These are phyloP conservation scores for Microdochium trichocladiopsis DNA, from an alignment of 2,329 filamentous ascomycete genomes.

Conservation along the genomic window DNA sequence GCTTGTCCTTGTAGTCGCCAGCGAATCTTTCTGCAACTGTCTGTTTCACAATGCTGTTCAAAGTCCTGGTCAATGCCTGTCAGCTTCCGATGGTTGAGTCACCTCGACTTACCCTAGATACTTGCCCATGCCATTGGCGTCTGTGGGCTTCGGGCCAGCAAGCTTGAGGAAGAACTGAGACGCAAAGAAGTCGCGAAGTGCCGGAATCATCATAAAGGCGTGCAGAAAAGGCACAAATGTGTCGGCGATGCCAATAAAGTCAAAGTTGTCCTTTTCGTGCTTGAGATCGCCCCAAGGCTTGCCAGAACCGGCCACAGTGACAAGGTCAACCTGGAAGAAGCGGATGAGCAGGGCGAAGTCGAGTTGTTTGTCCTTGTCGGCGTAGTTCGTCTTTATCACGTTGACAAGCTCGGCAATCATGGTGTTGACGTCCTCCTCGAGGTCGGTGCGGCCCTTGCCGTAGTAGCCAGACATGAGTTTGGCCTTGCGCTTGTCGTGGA, in stretches of 20 bases:
- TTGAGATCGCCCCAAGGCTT: slow-evolving; percentile 15
- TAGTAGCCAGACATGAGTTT: slow-evolving; percentile 15
- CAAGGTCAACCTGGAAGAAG: slow-evolving; percentile 17
- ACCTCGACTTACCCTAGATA: slow-evolving; percentile 13
- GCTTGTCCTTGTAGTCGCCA: neutral
- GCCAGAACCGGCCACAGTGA: slow-evolving; percentile 13
- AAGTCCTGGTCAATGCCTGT: slow-evolving; percentile 1
- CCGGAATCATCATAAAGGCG: slow-evolving; percentile 13
- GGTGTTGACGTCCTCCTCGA: slow-evolving; percentile 14
- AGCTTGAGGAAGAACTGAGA: slow-evolving; percentile 13
- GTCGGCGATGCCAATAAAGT: slow-evolving; percentile 13
- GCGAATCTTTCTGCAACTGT: slow-evolving; percentile 11
- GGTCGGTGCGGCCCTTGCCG: slow-evolving; percentile 15
- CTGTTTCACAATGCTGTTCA: slow-evolving; percentile 9
- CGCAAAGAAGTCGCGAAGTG: slow-evolving; percentile 11
- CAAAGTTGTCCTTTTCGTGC: slow-evolving; percentile 14
- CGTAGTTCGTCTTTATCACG: slow-evolving; percentile 11
- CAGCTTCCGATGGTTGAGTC: too few relatives aligned
- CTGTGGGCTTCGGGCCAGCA: slow-evolving; percentile 12
- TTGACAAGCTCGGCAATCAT: slow-evolving; percentile 12
- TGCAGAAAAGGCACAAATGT: slow-evolving; percentile 12
- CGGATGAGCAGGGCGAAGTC: slow-evolving; percentile 14
- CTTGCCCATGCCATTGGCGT: slow-evolving; percentile 14
- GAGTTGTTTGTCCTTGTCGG: slow-evolving; percentile 5
- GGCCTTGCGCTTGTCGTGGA: slow-evolving; percentile 19